Base-by-base conservation (phyloP, 148 eudicot genomes). In the Polygonum maritimum region DNA sequence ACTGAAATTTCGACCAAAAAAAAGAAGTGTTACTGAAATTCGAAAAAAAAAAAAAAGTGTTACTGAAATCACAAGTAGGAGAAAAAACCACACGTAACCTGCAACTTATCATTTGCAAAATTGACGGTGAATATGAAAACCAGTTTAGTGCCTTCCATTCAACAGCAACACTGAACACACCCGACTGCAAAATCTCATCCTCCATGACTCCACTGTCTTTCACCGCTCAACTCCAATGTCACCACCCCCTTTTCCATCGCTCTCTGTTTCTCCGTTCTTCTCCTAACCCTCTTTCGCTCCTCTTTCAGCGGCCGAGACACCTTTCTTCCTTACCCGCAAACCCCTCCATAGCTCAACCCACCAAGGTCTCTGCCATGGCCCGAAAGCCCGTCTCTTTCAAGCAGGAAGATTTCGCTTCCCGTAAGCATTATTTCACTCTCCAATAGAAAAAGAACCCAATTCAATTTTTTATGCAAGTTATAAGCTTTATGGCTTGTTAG, bases 351-450 rank as follows among this genome's bases (percentile, higher is more conserved):
- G 8, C 21, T 36, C 44, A 7, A 15, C 21, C 71, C 21, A 33
- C 57, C 60, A 80, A 40, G 71, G 76, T 88, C 39, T 73, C 39
- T n/a, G 83, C 90, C 21, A 81, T 81, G 89, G 88, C 90, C 40
- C 87, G 84, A 65, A 80, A 84, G 76, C 60, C 79, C 21, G 38
- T 72, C 51, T 76, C 86, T 8, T 26, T 79, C 55, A 76, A 89
- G 69, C 73, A 80, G 26, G 90, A 80, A n/a, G 73, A 62, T 31
- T 85, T 82, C 71, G 93, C 96, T 78, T 84, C 96, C 21, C 75
- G 91, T 86, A 80, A 77, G 90, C 80, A 73, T 2, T 39, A 11
- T 52, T 35, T 40, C 49, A 48, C 49, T 48, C 26, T n/a, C 39
- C 38, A 4, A 35, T 54, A 9, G 2, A 4, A 58, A 4, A 58